Percentiles rank a stretch among this genome's conserved stretches.
Evolutionary conservation across 345 rosid species (phyloP).

Genomic region (Aethionema arabicum): DNA sequence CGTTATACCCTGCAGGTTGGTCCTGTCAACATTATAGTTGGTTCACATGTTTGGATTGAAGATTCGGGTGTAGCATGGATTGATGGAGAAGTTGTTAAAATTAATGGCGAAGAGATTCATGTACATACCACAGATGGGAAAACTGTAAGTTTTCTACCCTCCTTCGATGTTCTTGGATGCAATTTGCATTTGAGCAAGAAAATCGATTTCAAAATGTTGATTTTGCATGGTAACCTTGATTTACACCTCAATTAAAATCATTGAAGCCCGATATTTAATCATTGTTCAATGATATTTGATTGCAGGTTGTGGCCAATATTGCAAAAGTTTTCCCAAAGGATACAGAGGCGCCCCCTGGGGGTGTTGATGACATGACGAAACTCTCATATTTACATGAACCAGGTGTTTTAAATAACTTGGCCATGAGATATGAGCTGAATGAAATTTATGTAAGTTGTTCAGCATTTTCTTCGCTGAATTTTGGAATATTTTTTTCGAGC

Average conservation of each 20-base stretch:
- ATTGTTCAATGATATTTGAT: constrained; percentile 21
- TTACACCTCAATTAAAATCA: not conserved
- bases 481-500: not conserved
- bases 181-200: constrained; percentile 8
- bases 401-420: constrained; percentile 91
- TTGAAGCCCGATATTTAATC: constrained; percentile 10
- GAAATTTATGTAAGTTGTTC: constrained; percentile 82
- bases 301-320: constrained; percentile 79
- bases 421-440: constrained; percentile 93
- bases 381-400: constrained; percentile 99
- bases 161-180: constrained; percentile 8
- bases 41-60: constrained; percentile 98
- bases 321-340: constrained; percentile 89
- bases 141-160: constrained; percentile 54
- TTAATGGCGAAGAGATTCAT: constrained; percentile 73
- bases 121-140: constrained; percentile 65
- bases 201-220: not conserved
- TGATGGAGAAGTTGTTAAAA: constrained; percentile 85
- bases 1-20: constrained; percentile 54
- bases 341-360: constrained; percentile 96
- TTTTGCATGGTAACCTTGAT: constrained; percentile 11
- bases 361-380: constrained; percentile 99
- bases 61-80: constrained; percentile 81
- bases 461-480: constrained; percentile 18
- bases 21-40: constrained; percentile 82